Base-by-base conservation (phyloP, 2,329 filamentous ascomycete species). In the Fusarium annulatum region DNA sequence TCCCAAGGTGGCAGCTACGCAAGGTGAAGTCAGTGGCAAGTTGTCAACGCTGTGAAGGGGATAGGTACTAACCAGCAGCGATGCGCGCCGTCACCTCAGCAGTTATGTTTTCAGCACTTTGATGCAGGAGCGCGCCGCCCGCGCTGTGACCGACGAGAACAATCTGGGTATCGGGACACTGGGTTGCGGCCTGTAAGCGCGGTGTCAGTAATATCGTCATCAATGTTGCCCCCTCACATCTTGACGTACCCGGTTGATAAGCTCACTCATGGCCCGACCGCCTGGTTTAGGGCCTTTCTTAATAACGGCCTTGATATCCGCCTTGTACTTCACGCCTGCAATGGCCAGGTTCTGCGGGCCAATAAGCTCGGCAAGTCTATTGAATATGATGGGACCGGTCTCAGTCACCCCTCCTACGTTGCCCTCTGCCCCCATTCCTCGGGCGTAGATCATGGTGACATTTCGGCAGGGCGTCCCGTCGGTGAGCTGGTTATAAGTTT, bases 391-490 rank as follows among this genome's bases (percentile, higher is more conserved):
- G 2, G 62, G 62, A 3, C 62, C 62, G 2, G 39, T 26, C 3
- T n/a, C 30, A 34, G n/a, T 11, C 9, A n/a, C 7, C 8, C 28
- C 16, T 39, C 62, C 62, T 16, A 64, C 62, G 26, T 64, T 64
- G 8, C 62, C 62, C 19, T 30, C 21, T 7, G 39, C 39, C 3
- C 39, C 38, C 15, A 46, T 55, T 18, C 62, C 62, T 64, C 59
- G 34, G 8, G 62, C 62, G 19, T 34, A 64, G 18, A 64, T 64
- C 9, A 64, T 7, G 2, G 62, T 64, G 15, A 64, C 46, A 9
- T 46, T 28, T 6, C 62, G 62, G n/a, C 62, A 64, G 16, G 59
- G 59, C 6, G 59, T 64, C 15, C 62, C 62, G 12, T 64, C 59
- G 9, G 46, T 52, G 5, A 64, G 46, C 26, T 64, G 39, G 7